These are phyloP conservation scores for Dysphania ambrosioides DNA, from an alignment of 148 eudicot genomes.

Conservation along the genomic window DNA sequence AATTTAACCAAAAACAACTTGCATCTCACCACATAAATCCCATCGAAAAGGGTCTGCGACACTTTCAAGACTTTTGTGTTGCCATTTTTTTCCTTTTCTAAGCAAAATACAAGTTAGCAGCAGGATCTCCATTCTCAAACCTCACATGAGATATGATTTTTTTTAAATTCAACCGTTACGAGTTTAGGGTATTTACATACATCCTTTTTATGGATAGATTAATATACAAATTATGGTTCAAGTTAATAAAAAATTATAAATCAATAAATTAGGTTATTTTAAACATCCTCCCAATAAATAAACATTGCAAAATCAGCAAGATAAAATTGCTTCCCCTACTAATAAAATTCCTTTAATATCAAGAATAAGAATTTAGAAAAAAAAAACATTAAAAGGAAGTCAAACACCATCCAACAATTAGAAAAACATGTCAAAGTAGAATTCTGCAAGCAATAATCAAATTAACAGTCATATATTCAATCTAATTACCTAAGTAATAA, in stretches of 20 bases:
- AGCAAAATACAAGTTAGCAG: neutral
- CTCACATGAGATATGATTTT: neutral
- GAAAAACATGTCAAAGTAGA: slow-evolving; percentile 30
- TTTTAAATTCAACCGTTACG: neutral
- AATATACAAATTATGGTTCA: neutral
- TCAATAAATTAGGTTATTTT: neutral
- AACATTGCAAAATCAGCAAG: neutral
- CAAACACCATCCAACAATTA: slow-evolving; percentile 25
- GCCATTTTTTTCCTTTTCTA: neutral
- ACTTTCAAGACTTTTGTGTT: neutral
- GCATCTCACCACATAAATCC: neutral
- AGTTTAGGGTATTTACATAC: neutral
- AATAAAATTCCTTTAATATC: neutral
- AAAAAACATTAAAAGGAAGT: slow-evolving; percentile 9
- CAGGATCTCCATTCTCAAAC: neutral
- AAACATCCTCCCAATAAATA: neutral
- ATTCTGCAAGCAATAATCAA: slow-evolving; percentile 20
- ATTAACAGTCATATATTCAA: slow-evolving; percentile 15
- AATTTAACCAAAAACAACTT: neutral
- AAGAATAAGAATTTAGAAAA: neutral
- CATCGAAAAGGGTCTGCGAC: neutral
- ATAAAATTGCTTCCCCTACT: neutral
- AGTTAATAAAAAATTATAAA: neutral
- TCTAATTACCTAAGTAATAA: slow-evolving; percentile 7
- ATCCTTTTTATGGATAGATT: too few relatives aligned